A percentile compares a stretch with the other conserved stretches of the same genome.
phyloP scores from a whole-genome alignment of 208 protist species.

The Balamuthia mandrillaris region DNA sequence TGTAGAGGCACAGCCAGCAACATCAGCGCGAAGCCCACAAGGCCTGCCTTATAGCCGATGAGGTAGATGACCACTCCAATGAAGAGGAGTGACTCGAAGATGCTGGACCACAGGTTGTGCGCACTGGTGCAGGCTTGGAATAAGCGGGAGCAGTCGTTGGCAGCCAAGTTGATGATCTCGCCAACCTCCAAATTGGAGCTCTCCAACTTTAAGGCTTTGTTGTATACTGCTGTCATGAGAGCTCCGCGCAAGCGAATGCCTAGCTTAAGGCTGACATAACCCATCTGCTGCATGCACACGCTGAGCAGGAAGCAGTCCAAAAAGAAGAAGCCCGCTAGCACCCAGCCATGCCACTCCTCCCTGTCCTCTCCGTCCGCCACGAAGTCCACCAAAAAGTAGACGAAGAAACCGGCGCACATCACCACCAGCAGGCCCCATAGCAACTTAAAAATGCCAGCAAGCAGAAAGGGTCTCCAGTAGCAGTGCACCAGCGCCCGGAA shows the following conservation, averaged over 20 bases:
- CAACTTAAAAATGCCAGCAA: neutral
- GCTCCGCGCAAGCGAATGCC: neutral
- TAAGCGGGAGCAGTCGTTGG: neutral
- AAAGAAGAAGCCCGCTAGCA: neutral
- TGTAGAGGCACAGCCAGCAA: neutral
- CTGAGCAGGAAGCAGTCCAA: neutral
- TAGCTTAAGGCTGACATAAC: neutral
- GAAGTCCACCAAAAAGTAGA: neutral
- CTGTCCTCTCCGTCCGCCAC: neutral
- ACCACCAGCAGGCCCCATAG: neutral
- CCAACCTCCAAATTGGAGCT: neutral
- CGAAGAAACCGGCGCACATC: neutral
- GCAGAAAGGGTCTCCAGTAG: neutral
- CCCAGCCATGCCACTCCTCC: neutral
- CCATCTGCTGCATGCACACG: neutral
- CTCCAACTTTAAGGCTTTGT: neutral
- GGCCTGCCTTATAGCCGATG: neutral
- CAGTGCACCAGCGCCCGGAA: neutral
- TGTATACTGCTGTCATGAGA: neutral
- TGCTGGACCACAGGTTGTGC: neutral
- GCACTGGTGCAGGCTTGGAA: neutral
- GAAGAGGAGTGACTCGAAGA: neutral
- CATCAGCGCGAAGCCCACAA: neutral
- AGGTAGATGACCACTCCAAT: neutral
- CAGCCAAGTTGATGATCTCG: neutral